Percentiles rank a stretch among this genome's conserved stretches.
Conservation (phyloP, 345 rosid species). For the Gossypium herbaceum region DNA sequence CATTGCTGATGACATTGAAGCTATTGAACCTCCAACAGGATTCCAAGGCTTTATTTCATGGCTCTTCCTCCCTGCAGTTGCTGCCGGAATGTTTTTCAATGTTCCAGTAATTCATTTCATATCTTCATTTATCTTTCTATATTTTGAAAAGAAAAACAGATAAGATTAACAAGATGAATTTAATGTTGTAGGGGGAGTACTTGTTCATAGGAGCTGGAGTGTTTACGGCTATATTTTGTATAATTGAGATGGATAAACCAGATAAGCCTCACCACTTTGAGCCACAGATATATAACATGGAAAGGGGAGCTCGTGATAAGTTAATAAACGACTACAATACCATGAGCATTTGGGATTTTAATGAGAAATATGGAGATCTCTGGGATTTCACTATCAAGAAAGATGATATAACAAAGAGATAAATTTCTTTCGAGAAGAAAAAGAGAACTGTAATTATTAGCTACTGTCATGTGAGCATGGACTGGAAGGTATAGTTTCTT, state of each 20-base stretch:
- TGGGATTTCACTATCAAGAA: constrained; percentile 81
- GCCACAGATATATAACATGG: constrained; percentile 85
- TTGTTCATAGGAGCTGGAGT: constrained; percentile 75
- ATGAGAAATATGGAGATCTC: constrained; percentile 83
- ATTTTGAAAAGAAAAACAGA: neutral
- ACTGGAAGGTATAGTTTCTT: neutral
- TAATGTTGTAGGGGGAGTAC: constrained; percentile 59
- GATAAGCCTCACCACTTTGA: constrained; percentile 89
- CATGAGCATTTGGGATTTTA: constrained; percentile 91
- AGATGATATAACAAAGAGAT: constrained; percentile 61
- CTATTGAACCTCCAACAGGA: constrained; percentile 64
- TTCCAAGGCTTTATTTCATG: constrained; percentile 84
- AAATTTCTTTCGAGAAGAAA: constrained; percentile 11
- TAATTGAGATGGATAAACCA: constrained; percentile 91
- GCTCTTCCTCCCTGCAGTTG: constrained; percentile 84
- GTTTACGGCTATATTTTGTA: constrained; percentile 54
- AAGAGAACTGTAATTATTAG: constrained; percentile 2
- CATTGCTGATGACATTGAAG: constrained; percentile 54
- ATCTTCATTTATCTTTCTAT: constrained; percentile 5
- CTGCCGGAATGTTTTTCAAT: constrained; percentile 61
- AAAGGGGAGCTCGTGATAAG: constrained; percentile 88
- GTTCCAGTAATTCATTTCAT: constrained; percentile 59
- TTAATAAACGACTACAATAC: constrained; percentile 74
- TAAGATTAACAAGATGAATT: constrained; percentile 9
- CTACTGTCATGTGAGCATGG: neutral